phyloP scores from a whole-genome alignment of 805 yeast genomes.

The Lipomyces chichibuensis region DNA sequence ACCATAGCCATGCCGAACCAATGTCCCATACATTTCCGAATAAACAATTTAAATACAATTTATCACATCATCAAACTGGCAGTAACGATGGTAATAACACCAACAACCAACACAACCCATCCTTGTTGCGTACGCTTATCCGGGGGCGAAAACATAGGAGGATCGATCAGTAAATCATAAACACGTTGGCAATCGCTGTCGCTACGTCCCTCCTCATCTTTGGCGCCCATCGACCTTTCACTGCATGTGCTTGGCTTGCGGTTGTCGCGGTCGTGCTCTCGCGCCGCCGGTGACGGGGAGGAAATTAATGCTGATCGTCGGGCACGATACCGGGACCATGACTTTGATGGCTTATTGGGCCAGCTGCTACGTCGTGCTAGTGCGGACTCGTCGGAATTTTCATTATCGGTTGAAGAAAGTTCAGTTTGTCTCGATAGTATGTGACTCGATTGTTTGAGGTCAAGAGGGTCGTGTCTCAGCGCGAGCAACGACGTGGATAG shows the following conservation, averaged over 20 bases:
- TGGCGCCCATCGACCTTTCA: not conserved
- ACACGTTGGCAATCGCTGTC: constrained; percentile 1
- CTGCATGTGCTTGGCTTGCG: not conserved
- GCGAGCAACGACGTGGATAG: not conserved
- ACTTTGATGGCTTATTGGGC: not conserved
- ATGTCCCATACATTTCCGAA: not conserved
- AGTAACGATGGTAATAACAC: constrained; percentile 29
- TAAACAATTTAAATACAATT: not conserved
- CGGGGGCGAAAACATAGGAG: constrained; percentile 34
- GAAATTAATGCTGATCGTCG: not conserved
- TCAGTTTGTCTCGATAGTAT: not conserved
- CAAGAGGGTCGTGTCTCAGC: not conserved
- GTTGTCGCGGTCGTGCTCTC: not conserved
- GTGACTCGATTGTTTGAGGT: not conserved
- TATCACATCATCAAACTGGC: constrained; percentile 37
- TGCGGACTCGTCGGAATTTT: not conserved
- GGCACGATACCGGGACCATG: not conserved
- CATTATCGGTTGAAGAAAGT: not conserved
- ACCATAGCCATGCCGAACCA: not conserved
- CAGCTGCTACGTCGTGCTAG: not conserved
- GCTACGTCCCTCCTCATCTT: not conserved
- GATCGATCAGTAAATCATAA: constrained; percentile 24
- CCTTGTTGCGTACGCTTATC: constrained; percentile 32
- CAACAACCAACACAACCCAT: constrained; percentile 27
- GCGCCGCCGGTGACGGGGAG: not conserved